Percentiles rank a stretch among this genome's conserved stretches.
Evolutionary conservation across 495 filamentous ascomycete species (phyloP).

Genomic region (Diplogelasinospora grovesii): DNA sequence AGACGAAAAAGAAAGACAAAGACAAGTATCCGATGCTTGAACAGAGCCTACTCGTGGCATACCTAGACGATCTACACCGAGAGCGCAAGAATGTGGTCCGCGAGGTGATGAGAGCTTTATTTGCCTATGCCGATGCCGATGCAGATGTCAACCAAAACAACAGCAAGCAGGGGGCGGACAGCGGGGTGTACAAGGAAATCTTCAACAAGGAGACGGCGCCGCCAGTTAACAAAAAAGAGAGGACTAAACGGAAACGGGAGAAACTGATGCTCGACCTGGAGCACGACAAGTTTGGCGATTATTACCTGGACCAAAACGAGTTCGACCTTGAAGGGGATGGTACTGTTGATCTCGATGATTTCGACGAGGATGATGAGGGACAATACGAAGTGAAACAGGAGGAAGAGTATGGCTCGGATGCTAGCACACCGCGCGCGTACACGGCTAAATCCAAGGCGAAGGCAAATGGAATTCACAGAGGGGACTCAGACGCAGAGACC

Average conservation of each 20-base stretch:
- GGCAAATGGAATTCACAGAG: no score
- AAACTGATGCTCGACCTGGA: constrained; percentile 37
- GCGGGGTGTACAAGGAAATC: constrained; percentile 39
- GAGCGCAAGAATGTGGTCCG: constrained; percentile 24
- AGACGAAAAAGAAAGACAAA: no score
- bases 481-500: background rate
- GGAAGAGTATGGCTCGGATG: no score
- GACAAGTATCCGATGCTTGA: constrained; percentile 23
- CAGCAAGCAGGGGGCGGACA: constrained; percentile 22
- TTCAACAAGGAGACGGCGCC: constrained; percentile 45
- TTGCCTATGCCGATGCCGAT: constrained; percentile 34
- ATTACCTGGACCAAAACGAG: constrained; percentile 32
- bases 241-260: constrained; percentile 43
- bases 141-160: no score
- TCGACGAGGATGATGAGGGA: constrained; percentile 17
- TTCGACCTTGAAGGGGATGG: constrained; percentile 22
- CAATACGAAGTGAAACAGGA: background rate
- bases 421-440: no score
- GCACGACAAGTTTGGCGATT: constrained; percentile 38
- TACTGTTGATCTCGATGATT: no score
- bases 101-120: constrained; percentile 35
- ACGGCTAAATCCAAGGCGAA: no score
- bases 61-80: constrained; percentile 26
- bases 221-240: constrained; percentile 23
- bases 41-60: constrained; percentile 22